Evolutionary conservation across 768 basidiomycete genomes (phyloP).

Genomic region (Vararia minispora): DNA sequence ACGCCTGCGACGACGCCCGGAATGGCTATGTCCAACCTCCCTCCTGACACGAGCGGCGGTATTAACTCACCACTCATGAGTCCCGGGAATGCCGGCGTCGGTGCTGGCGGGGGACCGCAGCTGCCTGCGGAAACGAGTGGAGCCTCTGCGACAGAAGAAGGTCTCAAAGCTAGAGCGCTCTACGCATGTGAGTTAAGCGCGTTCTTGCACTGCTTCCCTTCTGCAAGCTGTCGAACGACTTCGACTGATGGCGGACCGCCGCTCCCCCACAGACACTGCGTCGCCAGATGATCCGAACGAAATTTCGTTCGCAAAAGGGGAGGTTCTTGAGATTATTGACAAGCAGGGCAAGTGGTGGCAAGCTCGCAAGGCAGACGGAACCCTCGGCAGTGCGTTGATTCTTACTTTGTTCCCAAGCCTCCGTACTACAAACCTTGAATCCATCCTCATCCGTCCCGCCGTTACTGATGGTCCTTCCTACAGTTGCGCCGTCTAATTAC

Average conservation of each 20-base stretch:
- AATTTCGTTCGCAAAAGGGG: conserved; percentile 87
- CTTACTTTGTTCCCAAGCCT: not conserved
- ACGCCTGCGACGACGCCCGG: conserved; percentile 13
- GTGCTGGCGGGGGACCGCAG: conserved; percentile 32
- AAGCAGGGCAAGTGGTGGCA: conserved; percentile 95
- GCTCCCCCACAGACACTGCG: conserved; percentile 59
- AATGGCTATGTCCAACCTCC: conserved; percentile 26
- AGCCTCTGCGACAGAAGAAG: conserved; percentile 18
- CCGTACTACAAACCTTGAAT: too few species aligned
- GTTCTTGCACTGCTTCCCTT: conserved; percentile 8
- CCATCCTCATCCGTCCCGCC: conserved; percentile 9
- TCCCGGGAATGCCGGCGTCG: conserved; percentile 52
- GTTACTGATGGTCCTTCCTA: not conserved
- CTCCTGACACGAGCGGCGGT: conserved; percentile 31
- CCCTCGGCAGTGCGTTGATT: conserved; percentile 56
- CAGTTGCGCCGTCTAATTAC: conserved; percentile 82
- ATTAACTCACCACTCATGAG: conserved; percentile 59
- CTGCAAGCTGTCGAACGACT: not conserved
- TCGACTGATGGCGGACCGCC: not conserved
- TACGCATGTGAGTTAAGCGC: conserved; percentile 63
- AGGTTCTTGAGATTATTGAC: conserved; percentile 85
- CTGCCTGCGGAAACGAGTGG: conserved; percentile 12
- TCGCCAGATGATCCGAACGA: conserved; percentile 93
- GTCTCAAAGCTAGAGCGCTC: conserved; percentile 74
- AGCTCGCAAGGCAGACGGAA: conserved; percentile 67